Percentiles rank a stretch among this genome's conserved stretches.
Conservation (phyloP, 768 basidiomycete species). For the Suillus ampliporus region DNA sequence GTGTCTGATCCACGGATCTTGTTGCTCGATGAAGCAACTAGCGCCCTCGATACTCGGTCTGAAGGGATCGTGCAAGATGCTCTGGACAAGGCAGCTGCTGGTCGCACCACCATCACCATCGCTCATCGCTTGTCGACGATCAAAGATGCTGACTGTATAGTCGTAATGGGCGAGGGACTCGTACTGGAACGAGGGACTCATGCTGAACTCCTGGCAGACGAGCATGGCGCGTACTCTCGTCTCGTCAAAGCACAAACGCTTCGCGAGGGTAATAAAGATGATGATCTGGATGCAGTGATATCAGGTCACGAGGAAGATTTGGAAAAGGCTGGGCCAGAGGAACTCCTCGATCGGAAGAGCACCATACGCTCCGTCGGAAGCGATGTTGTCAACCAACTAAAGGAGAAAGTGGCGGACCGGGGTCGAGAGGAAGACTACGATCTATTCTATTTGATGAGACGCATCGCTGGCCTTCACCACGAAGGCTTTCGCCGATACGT, state of each 20-base stretch:
- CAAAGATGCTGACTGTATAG: slow-evolving; percentile 49
- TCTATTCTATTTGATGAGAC: slow-evolving; percentile 42
- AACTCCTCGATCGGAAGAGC: slow-evolving; percentile 34
- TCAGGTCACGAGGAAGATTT: slow-evolving; percentile 21
- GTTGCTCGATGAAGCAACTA: slow-evolving; percentile 55
- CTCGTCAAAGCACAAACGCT: slow-evolving; percentile 51
- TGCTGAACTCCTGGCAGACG: slow-evolving; percentile 41
- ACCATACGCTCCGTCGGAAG: slow-evolving; percentile 20
- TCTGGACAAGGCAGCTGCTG: slow-evolving; percentile 53
- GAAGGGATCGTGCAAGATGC: slow-evolving; percentile 60
- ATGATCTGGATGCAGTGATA: slow-evolving; percentile 13
- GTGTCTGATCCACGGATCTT: slow-evolving; percentile 55
- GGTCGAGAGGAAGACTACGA: slow-evolving; percentile 22
- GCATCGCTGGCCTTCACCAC: slow-evolving; percentile 46
- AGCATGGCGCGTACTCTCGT: slow-evolving; percentile 46
- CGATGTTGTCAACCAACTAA: slow-evolving; percentile 11
- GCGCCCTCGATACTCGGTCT: slow-evolving; percentile 55
- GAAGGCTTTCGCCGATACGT: slow-evolving; percentile 43
- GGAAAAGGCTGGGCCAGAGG: slow-evolving; percentile 35
- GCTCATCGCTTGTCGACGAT: slow-evolving; percentile 46
- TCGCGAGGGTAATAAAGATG: slow-evolving; percentile 34
- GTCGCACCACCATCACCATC: slow-evolving; percentile 42
- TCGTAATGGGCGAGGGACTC: slow-evolving; percentile 50
- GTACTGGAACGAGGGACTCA: slow-evolving; percentile 53
- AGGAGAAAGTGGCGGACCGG: not conserved